These are phyloP conservation scores for Extremus antarcticus DNA, from an alignment of 495 filamentous ascomycete species.

Conservation along the genomic window DNA sequence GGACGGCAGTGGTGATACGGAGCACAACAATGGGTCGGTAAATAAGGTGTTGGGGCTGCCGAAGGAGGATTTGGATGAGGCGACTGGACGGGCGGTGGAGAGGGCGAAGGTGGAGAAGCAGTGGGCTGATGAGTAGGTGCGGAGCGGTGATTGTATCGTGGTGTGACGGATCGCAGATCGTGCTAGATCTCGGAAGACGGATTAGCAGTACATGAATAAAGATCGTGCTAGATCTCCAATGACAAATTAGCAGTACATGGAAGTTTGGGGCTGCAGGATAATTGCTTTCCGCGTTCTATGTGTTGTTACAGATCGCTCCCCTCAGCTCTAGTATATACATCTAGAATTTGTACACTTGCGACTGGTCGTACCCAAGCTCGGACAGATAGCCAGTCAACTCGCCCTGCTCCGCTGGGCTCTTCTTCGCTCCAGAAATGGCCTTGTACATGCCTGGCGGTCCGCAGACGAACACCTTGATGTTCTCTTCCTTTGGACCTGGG, in stretches of 20 bases:
- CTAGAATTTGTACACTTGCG: conserved; percentile 98
- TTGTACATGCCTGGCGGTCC: conserved; percentile 91
- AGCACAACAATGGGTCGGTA: conserved; percentile 28
- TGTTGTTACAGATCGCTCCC: not conserved
- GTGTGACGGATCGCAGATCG: no score
- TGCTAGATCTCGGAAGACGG: no score
- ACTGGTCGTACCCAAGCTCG: conserved; percentile 81
- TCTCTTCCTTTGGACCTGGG: conserved; percentile 76
- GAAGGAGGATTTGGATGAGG: conserved; percentile 50
- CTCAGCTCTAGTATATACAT: not conserved
- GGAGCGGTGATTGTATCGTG: not conserved
- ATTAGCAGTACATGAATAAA: no score
- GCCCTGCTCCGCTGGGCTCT: conserved; percentile 81
- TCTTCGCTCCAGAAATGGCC: conserved; percentile 78
- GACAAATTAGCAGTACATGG: no score
- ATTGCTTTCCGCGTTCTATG: not conserved
- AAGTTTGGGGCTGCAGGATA: not conserved
- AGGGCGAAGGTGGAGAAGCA: conserved; percentile 1
- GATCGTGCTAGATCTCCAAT: no score
- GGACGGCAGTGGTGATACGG: conserved; percentile 37
- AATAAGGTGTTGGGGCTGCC: conserved; percentile 46
- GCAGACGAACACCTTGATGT: conserved; percentile 88
- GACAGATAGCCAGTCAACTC: conserved; percentile 74
- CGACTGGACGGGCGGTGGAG: conserved; percentile 30
- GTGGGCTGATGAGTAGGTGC: not conserved